These are phyloP conservation scores for Ophidiomyces ophidiicola DNA, from an alignment of 2,329 filamentous ascomycete species.

Conservation along the genomic window DNA sequence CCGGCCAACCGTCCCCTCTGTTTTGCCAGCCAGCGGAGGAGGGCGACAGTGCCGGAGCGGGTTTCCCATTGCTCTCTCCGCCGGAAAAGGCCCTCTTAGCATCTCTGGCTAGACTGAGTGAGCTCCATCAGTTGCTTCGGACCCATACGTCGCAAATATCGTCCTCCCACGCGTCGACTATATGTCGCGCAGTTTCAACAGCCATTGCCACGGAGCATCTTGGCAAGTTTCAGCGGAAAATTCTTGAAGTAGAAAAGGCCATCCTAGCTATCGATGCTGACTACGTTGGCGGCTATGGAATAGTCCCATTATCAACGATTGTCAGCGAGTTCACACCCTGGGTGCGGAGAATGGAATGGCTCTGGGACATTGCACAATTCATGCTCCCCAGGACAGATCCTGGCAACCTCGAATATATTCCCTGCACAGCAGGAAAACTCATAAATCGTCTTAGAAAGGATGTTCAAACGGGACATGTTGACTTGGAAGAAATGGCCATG, in stretches of 20 bases:
- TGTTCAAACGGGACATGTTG: constrained; percentile 74
- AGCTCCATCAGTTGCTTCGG: constrained; percentile 62
- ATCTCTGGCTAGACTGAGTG: constrained; percentile 63
- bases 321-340: constrained; percentile 78
- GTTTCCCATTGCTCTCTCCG: constrained; percentile 50
- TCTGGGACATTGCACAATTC: constrained; percentile 60
- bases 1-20: constrained; percentile 81
- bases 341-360: constrained; percentile 74
- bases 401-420: constrained; percentile 16
- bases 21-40: constrained; percentile 47
- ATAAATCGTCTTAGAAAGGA: constrained; percentile 67
- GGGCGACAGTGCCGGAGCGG: constrained; percentile 39
- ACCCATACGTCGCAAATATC: constrained; percentile 55
- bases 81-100: constrained; percentile 72
- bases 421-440: constrained; percentile 56
- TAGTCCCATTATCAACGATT: constrained; percentile 78
- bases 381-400: constrained; percentile 43
- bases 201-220: constrained; percentile 65
- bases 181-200: constrained; percentile 77
- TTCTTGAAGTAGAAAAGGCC: constrained; percentile 69
- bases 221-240: constrained; percentile 65
- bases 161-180: constrained; percentile 60
- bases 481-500: constrained; percentile 65
- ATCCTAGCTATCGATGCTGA: constrained; percentile 65
- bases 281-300: constrained; percentile 81